These are phyloP conservation scores for Opeltia flavorubescens DNA, from an alignment of 495 filamentous ascomycete species.

Conservation along the genomic window DNA sequence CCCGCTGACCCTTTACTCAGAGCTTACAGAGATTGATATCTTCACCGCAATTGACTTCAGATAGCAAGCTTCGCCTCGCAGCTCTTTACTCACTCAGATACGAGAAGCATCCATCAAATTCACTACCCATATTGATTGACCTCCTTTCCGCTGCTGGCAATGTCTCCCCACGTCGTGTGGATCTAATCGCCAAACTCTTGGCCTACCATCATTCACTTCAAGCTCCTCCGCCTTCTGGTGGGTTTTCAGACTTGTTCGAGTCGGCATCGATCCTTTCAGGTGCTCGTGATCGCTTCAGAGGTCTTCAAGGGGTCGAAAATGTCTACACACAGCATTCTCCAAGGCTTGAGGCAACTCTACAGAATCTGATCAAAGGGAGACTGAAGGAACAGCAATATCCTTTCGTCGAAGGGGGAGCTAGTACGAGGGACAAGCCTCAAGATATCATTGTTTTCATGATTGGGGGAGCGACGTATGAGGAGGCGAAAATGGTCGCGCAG, in stretches of 20 bases:
- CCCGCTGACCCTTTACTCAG: conserved; percentile 28
- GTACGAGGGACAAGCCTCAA: conserved; percentile 85
- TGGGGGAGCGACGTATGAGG: conserved; percentile 88
- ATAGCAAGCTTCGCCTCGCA: conserved; percentile 75
- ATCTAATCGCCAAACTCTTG: conserved; percentile 62
- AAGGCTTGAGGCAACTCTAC: conserved; percentile 68
- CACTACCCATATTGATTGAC: conserved; percentile 69
- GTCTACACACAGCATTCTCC: conserved; percentile 98
- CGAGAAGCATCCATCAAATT: conserved; percentile 66
- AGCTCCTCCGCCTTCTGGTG: conserved; percentile 49
- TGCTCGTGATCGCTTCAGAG: conserved; percentile 80
- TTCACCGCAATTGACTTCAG: conserved; percentile 52
- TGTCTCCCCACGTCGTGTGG: conserved; percentile 56
- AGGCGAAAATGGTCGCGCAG: conserved; percentile 84
- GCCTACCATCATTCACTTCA: conserved; percentile 75
- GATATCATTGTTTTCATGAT: conserved; percentile 91
- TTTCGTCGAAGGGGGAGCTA: conserved; percentile 74
- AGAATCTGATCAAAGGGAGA: conserved; percentile 83
- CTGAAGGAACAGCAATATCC: conserved; percentile 76
- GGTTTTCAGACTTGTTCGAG: conserved; percentile 83
- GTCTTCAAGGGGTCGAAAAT: conserved; percentile 92
- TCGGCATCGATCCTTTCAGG: conserved; percentile 82
- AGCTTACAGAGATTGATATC: conserved; percentile 75
- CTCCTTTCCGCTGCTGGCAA: conserved; percentile 64
- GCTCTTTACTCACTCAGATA: conserved; percentile 90